A percentile compares a stretch with the other conserved stretches of the same genome.
These are phyloP conservation scores for Kwoniella mangroviensis DNA, from an alignment of 768 basidiomycete genomes.

Conservation along the genomic window DNA sequence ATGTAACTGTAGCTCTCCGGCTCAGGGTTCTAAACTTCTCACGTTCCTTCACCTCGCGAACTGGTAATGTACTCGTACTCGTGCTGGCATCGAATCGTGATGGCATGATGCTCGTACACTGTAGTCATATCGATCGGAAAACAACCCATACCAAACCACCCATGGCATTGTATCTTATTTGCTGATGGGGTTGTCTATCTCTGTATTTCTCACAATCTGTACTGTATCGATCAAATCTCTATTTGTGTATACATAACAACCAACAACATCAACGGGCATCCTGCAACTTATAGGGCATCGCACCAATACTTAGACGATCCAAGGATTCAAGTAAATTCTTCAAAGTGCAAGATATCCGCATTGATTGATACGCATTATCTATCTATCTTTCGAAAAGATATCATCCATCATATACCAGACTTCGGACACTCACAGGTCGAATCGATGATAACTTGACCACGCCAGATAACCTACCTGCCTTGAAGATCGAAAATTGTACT, in stretches of 20 bases:
- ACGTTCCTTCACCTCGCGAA: slow-evolving; percentile 10
- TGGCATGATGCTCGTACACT: neutral
- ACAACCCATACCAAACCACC: neutral
- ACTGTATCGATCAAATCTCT: too few relatives aligned
- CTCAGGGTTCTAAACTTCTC: slow-evolving; percentile 12
- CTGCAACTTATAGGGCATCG: too few relatives aligned
- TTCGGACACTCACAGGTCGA: too few relatives aligned
- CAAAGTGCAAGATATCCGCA: neutral
- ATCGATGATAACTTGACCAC: too few relatives aligned
- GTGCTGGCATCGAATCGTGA: neutral
- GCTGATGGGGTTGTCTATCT: too few relatives aligned
- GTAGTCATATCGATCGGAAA: neutral
- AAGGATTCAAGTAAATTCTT: neutral
- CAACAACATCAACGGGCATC: too few relatives aligned
- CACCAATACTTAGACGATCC: neutral
- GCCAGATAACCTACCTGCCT: too few relatives aligned
- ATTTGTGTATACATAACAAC: too few relatives aligned
- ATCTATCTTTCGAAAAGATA: neutral
- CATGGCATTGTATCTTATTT: too few relatives aligned
- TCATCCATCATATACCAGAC: too few relatives aligned
- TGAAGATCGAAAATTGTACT: neutral
- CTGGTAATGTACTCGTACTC: neutral
- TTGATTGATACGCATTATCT: neutral
- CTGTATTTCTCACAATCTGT: too few relatives aligned
- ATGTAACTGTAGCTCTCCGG: neutral